phyloP scores from a whole-genome alignment of 73 alveolate genomes.

The Halteria grandinella region DNA sequence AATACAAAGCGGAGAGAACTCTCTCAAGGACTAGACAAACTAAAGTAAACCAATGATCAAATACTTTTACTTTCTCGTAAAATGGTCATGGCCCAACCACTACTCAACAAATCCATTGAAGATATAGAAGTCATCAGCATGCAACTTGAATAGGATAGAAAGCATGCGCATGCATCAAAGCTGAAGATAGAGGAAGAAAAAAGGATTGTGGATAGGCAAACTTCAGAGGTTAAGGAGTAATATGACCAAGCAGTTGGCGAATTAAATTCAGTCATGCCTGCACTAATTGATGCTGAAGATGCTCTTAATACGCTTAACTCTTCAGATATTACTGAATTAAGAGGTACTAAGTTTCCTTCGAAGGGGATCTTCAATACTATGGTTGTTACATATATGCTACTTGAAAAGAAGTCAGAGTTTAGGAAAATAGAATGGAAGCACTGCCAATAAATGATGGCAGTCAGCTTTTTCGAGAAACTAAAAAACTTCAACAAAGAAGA shows the following conservation, averaged over 20 bases:
- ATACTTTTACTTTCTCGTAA: slow-evolving; percentile 92
- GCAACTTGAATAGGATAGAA: slow-evolving; percentile 90
- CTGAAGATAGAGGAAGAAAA: slow-evolving; percentile 78
- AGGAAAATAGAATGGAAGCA: slow-evolving; percentile 53
- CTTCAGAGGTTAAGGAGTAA: slow-evolving; percentile 71
- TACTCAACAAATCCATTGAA: slow-evolving; percentile 85
- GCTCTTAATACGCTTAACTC: slow-evolving; percentile 95
- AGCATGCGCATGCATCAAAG: slow-evolving; percentile 84
- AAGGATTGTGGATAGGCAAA: slow-evolving; percentile 71
- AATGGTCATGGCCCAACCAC: too few species aligned
- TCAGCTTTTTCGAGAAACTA: slow-evolving; percentile 50
- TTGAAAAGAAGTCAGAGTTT: slow-evolving; percentile 68
- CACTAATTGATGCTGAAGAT: slow-evolving; percentile 93
- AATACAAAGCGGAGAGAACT: slow-evolving; percentile 80
- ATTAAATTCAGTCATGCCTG: slow-evolving; percentile 96
- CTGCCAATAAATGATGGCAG: slow-evolving; percentile 60
- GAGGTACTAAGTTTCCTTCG: slow-evolving; percentile 83
- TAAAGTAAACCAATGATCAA: slow-evolving; percentile 92
- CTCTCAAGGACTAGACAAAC: slow-evolving; percentile 88
- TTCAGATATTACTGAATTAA: slow-evolving; percentile 89
- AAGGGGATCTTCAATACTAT: slow-evolving; percentile 79
- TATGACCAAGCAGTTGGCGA: slow-evolving; percentile 84
- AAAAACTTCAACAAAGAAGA: slow-evolving; percentile 65
- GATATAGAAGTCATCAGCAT: slow-evolving; percentile 88
- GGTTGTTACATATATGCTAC: slow-evolving; percentile 79